These are phyloP conservation scores for Ascochyta rabiei DNA, from an alignment of 2,329 filamentous ascomycete species.

Conservation along the genomic window DNA sequence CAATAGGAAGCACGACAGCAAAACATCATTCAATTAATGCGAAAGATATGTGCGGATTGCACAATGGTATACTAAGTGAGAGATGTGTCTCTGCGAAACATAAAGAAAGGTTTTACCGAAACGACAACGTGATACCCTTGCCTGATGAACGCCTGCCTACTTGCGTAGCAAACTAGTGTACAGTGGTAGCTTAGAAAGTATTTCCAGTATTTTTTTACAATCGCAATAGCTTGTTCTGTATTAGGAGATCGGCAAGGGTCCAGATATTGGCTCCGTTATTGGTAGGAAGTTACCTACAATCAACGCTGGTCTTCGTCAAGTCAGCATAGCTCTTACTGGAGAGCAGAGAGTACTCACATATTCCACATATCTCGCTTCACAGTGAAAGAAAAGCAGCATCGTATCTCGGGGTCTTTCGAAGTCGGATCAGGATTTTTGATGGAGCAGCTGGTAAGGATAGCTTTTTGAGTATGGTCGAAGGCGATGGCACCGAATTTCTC, in stretches of 20 bases:
- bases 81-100: neutral
- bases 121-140: neutral
- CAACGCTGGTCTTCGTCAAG: constrained; percentile 69
- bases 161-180: neutral
- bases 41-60: neutral
- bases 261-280: constrained; percentile 62
- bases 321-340: constrained; percentile 37
- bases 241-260: constrained; percentile 22
- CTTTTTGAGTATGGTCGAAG: constrained; percentile 92
- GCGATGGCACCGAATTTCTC: constrained; percentile 98
- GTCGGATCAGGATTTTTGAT: constrained; percentile 73
- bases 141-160: neutral
- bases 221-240: neutral
- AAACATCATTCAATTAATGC: neutral
- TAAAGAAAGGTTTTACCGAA: neutral
- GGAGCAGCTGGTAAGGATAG: constrained; percentile 90
- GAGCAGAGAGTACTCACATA: constrained; percentile 69
- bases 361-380: constrained; percentile 94
- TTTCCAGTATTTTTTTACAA: neutral
- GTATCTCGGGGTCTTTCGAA: constrained; percentile 74
- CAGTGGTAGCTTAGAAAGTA: neutral
- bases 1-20: neutral
- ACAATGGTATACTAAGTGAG: constrained; percentile 1
- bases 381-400: constrained; percentile 97
- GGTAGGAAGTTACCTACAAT: constrained; percentile 98